These are phyloP conservation scores for Pneumocystis jirovecii DNA, from an alignment of 1,139 yeast species.

Conservation along the genomic window DNA sequence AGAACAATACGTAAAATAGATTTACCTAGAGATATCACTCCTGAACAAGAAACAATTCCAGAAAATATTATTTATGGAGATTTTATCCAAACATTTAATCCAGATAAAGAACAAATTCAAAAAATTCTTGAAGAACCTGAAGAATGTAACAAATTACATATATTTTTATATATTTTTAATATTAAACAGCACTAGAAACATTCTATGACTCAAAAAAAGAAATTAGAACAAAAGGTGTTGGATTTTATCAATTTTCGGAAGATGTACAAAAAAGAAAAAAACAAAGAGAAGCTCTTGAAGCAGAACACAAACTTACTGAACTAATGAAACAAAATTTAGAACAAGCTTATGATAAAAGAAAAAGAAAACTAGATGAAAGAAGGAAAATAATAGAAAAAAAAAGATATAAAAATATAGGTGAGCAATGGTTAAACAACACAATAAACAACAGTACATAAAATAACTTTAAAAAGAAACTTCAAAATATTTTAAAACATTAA, in stretches of 20 bases:
- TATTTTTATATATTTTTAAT: background rate
- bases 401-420: background rate
- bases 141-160: background rate
- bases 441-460: background rate
- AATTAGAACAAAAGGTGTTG: conserved; percentile 22
- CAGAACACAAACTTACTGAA: conserved; percentile 13
- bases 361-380: background rate
- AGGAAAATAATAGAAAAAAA: background rate
- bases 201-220: conserved; percentile 23
- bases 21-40: conserved; percentile 5
- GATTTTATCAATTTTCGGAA: conserved; percentile 21
- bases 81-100: conserved; percentile 20
- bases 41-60: conserved; percentile 8
- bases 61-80: conserved; percentile 19
- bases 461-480: background rate
- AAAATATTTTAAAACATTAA: background rate
- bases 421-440: background rate
- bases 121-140: conserved; percentile 13
- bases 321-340: background rate
- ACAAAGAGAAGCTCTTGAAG: conserved; percentile 19
- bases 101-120: conserved; percentile 13
- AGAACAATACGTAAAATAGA: conserved; percentile 17
- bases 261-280: conserved; percentile 16
- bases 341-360: background rate
- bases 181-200: conserved; percentile 9